Conservation (phyloP, 1,139 yeast species). For the Diutina sp. region DNA sequence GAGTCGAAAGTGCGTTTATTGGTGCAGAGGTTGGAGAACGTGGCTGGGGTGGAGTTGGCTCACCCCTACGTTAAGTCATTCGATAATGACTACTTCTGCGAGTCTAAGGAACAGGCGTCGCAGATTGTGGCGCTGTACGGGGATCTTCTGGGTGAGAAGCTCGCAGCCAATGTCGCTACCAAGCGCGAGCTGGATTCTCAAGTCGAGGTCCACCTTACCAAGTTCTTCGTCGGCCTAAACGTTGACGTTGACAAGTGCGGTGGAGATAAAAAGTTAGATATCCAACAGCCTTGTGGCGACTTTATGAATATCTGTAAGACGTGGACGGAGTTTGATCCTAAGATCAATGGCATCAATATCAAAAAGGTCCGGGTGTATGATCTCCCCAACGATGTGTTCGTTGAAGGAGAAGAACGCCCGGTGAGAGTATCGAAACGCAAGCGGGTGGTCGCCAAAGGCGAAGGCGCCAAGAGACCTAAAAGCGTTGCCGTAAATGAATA, state of each 20-base stretch:
- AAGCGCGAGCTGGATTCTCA: neutral
- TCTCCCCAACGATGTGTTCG: conserved; percentile 74
- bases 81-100: conserved; percentile 35
- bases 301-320: conserved; percentile 69
- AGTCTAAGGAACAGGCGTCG: conserved; percentile 39
- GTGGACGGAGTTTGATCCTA: conserved; percentile 54
- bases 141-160: conserved; percentile 30
- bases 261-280: conserved; percentile 59
- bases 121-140: conserved; percentile 46
- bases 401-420: conserved; percentile 69
- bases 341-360: conserved; percentile 48
- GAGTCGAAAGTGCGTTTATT: conserved; percentile 76
- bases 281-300: conserved; percentile 85
- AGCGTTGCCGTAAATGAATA: conserved; percentile 1
- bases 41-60: conserved; percentile 66
- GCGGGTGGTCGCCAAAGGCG: conserved; percentile 1
- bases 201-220: conserved; percentile 44
- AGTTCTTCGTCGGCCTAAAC: conserved; percentile 70
- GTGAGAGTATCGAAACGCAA: neutral
- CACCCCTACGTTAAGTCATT: conserved; percentile 85
- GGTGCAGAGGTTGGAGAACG: conserved; percentile 68
- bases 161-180: conserved; percentile 4
- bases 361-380: conserved; percentile 73
- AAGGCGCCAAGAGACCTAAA: conserved; percentile 1
- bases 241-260: conserved; percentile 31